Percentiles rank a stretch among this genome's conserved stretches.
These are phyloP conservation scores for Akanthomyces lecanii DNA, from an alignment of 2,329 filamentous ascomycete species.

Conservation along the genomic window DNA sequence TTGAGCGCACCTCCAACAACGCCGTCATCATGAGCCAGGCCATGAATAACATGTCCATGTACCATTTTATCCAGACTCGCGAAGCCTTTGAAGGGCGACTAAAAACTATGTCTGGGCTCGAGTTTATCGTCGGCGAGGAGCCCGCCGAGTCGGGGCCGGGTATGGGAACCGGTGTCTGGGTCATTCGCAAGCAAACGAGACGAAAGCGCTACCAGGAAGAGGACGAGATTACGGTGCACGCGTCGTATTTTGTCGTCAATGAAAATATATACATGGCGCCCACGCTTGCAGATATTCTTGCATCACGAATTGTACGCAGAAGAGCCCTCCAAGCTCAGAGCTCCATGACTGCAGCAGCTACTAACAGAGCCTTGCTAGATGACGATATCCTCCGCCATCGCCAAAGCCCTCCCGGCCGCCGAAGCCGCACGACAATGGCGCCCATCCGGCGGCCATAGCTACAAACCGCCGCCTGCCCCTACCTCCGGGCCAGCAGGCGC, in stretches of 20 bases:
- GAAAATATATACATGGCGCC: constrained; percentile 66
- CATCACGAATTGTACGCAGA: constrained; percentile 50
- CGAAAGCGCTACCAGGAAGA: constrained; percentile 52
- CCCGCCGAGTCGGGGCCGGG: constrained; percentile 59
- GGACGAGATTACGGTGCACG: constrained; percentile 56
- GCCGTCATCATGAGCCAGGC: constrained; percentile 59
- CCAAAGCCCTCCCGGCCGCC: constrained; percentile 48
- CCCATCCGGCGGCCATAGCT: constrained; percentile 50
- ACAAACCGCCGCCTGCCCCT: constrained; percentile 37
- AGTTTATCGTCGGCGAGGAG: constrained; percentile 63
- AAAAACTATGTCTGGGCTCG: constrained; percentile 60
- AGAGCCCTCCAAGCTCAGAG: too few species aligned
- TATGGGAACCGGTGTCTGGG: constrained; percentile 65
- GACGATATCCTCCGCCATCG: constrained; percentile 51
- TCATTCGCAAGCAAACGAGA: constrained; percentile 64
- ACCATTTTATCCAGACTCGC: constrained; percentile 53
- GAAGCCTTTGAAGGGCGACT: constrained; percentile 61
- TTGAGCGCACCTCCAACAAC: constrained; percentile 65
- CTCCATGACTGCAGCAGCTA: background rate
- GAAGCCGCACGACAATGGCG: constrained; percentile 51
- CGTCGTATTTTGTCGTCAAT: constrained; percentile 61
- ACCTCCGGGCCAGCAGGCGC: constrained; percentile 4
- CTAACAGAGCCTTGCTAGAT: constrained; percentile 33
- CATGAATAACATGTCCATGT: constrained; percentile 56
- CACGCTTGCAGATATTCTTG: constrained; percentile 55